Percentiles rank a stretch among this genome's conserved stretches.
These are phyloP conservation scores for Cyclospora cayetanensis DNA, from an alignment of 169 alveolate species.

Conservation along the genomic window DNA sequence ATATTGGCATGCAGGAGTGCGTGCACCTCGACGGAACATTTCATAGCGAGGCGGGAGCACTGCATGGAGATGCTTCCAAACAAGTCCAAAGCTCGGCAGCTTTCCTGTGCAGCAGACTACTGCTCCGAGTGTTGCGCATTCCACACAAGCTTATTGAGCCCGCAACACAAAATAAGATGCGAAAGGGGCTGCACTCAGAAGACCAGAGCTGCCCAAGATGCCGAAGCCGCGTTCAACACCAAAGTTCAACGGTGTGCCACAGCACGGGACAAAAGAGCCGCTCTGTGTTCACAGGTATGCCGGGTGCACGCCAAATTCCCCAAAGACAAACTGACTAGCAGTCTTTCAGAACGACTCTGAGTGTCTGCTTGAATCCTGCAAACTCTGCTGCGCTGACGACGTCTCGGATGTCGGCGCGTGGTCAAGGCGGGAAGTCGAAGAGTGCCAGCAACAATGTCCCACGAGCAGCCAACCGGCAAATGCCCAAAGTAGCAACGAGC, in stretches of 20 bases:
- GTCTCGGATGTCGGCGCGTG: not conserved
- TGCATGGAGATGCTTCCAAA: conserved; percentile 72
- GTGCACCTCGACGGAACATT: conserved; percentile 22
- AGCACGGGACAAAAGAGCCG: not conserved
- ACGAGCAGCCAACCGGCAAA: not conserved
- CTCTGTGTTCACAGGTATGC: conserved; percentile 2
- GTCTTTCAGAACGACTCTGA: not conserved
- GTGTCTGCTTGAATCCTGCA: conserved; percentile 45
- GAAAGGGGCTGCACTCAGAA: conserved; percentile 20
- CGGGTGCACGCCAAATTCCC: not conserved
- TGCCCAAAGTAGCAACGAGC: not conserved
- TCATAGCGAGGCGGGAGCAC: conserved; percentile 71
- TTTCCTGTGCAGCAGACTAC: conserved; percentile 72
- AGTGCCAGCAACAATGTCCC: conserved; percentile 28
- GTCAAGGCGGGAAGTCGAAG: conserved; percentile 6
- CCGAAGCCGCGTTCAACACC: not conserved
- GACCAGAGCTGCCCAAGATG: not conserved
- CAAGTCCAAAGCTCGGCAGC: conserved; percentile 42
- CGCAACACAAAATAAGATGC: not conserved
- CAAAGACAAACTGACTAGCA: not conserved
- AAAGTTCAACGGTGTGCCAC: not conserved
- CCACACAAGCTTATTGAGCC: conserved; percentile 76
- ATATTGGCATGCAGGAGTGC: not conserved
- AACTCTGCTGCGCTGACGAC: conserved; percentile 36
- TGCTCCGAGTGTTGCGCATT: conserved; percentile 79